A percentile compares a stretch with the other conserved stretches of the same genome.
Evolutionary conservation across 176 grass and related monocot species (phyloP).

Genomic region (Cenchrus fungigraminus): DNA sequence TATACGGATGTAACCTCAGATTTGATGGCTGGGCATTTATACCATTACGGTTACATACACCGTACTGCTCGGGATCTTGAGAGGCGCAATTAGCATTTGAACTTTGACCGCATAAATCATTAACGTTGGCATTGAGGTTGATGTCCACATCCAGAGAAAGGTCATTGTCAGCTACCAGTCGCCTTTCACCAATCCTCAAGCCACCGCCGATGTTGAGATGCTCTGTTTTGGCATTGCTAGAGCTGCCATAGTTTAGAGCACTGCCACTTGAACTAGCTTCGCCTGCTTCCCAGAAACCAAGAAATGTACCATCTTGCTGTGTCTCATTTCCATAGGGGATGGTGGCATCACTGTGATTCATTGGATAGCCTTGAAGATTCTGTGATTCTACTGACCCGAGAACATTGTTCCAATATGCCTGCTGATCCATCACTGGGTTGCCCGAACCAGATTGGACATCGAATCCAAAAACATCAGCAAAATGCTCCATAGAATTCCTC

Average conservation of each 20-base stretch:
- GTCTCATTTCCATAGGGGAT: conserved; percentile 45
- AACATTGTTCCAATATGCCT: conserved; percentile 60
- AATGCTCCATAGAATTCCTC: conserved; percentile 59
- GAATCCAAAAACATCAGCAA: conserved; percentile 52
- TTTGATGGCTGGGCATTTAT: conserved; percentile 37
- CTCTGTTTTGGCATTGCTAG: conserved; percentile 50
- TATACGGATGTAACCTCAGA: conserved; percentile 56
- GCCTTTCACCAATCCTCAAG: conserved; percentile 60
- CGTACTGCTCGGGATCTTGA: conserved; percentile 43
- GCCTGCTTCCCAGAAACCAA: conserved; percentile 63
- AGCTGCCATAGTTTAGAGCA: conserved; percentile 45
- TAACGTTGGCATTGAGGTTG: conserved; percentile 39
- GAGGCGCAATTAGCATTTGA: conserved; percentile 41
- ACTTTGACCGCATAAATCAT: conserved; percentile 44
- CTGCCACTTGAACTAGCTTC: conserved; percentile 58
- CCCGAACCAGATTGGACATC: conserved; percentile 56
- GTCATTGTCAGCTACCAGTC: conserved; percentile 33
- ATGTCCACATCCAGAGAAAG: conserved; percentile 55
- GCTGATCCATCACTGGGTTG: conserved; percentile 62
- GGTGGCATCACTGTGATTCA: conserved; percentile 33
- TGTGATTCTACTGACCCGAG: conserved; percentile 57
- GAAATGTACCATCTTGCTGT: conserved; percentile 50
- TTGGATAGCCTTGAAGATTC: conserved; percentile 51
- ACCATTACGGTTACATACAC: conserved; percentile 23
- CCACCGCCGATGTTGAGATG: conserved; percentile 42